Conservation (phyloP, 179 eudicot genomes). For the Dionaea muscipula region DNA sequence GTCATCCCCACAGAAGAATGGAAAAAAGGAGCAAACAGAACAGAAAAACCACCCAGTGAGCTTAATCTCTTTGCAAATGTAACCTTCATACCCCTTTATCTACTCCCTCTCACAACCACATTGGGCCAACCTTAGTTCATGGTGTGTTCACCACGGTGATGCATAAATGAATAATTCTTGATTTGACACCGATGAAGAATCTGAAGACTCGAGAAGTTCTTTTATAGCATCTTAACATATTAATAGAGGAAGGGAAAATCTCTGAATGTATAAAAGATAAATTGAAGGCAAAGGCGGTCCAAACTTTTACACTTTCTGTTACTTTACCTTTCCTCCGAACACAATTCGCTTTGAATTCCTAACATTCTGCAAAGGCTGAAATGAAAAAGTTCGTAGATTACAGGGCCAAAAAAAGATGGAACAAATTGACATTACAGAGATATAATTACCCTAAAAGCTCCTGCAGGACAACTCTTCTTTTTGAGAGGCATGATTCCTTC, state of each 20-base stretch:
- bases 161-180: too few species aligned
- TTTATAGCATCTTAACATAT: too few species aligned
- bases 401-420: neutral
- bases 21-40: neutral
- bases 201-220: too few species aligned
- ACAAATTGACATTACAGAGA: neutral
- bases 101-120: neutral
- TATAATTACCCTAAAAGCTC: neutral
- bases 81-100: neutral
- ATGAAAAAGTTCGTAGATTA: conserved; percentile 6
- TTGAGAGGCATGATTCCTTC: conserved; percentile 13
- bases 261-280: neutral
- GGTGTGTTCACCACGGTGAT: too few species aligned
- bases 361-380: conserved; percentile 17
- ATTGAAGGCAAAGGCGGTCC: neutral
- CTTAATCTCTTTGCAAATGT: neutral
- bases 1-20: neutral
- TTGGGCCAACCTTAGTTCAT: too few species aligned
- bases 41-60: too few species aligned
- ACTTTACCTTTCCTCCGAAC: conserved; percentile 28
- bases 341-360: conserved; percentile 19
- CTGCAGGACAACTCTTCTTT: neutral
- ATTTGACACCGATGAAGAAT: too few species aligned
- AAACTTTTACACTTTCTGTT: neutral
- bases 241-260: too few species aligned